Base-by-base conservation (phyloP, 352 stramenopile species). In the Pythium volutum region DNA sequence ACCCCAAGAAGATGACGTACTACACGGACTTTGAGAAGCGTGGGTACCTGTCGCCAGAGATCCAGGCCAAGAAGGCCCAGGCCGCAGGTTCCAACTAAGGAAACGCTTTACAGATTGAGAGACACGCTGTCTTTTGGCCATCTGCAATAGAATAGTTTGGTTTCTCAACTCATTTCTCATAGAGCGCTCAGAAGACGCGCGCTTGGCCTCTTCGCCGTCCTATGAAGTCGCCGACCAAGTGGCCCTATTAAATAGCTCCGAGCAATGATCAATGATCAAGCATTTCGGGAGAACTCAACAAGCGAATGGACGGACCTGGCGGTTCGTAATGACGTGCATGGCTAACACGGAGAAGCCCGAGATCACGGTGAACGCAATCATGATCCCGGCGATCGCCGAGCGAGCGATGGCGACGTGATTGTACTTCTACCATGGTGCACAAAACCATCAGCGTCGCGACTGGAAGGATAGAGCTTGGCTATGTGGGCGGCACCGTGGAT, bases 11-110 rank as follows among this genome's bases (percentile, higher is more conserved):
- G 69, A 97, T 99, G 83, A 79, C 85, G 53, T 98, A 98, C 79
- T 99, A 99, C 84, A 96, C 93, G 34, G 84, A 98, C 83, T 98
- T 91, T 74, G 88, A 97, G 39, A 97, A 98, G 70, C 84, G 97
- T 63, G 97, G 97, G 48, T 99, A 99, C 84, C 74, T 99, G 65
- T 97, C 94, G 71, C 92, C 96, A 0, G 89, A 98, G 78, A 91
- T 98, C 59, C 96, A 98, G 88, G 85, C 97, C 60, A 88, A 93
- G 75, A 91, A 95, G 71, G 76, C 75, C 49, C 65, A 88, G 33
- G 76, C 74, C 16, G 73, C 74, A 43, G 69, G 53, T 45, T 66
- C 67, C 42, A 69, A 58, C 46, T 67, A 59, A 63, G 27, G 25
- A 25, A 33, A 45, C 27, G 29, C 22, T n/a, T 43, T 23, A 15